Conservation (phyloP, 2,329 filamentous ascomycete genomes). For the Metarhizium rileyi region DNA sequence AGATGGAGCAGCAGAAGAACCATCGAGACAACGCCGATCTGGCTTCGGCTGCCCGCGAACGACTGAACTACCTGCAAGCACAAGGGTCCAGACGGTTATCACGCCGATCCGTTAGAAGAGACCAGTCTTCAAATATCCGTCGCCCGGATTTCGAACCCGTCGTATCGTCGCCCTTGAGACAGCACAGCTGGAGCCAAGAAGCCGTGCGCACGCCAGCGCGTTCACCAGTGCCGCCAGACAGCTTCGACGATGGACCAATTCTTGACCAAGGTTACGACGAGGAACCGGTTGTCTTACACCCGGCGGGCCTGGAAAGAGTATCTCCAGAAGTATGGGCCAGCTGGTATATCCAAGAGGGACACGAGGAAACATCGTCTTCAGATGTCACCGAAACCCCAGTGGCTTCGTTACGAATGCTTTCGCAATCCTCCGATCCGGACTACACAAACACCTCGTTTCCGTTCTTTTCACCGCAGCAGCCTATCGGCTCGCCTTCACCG, state of each 20-base stretch:
- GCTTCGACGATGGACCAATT: not conserved
- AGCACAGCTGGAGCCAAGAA: not conserved
- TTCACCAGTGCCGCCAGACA: not conserved
- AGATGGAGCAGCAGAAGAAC: not conserved
- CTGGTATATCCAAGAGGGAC: not conserved
- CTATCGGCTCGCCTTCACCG: not conserved
- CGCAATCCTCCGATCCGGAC: not conserved
- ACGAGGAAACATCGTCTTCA: not conserved
- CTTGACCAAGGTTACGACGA: not conserved
- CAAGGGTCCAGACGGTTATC: not conserved
- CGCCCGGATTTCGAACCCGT: not conserved
- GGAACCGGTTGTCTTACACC: not conserved
- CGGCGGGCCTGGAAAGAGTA: not conserved
- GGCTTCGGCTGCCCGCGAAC: not conserved
- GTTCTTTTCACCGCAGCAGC: not conserved
- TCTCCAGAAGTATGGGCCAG: not conserved
- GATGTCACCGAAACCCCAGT: not conserved
- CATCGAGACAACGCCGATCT: not conserved
- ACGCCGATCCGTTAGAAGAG: not conserved
- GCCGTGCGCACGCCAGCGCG: not conserved
- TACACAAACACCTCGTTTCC: not conserved
- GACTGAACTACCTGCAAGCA: not conserved
- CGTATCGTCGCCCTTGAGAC: not conserved
- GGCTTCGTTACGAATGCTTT: not conserved
- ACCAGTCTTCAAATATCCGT: not conserved